Base-by-base conservation (phyloP, 805 yeast species). In the Clavispora asparagi region DNA sequence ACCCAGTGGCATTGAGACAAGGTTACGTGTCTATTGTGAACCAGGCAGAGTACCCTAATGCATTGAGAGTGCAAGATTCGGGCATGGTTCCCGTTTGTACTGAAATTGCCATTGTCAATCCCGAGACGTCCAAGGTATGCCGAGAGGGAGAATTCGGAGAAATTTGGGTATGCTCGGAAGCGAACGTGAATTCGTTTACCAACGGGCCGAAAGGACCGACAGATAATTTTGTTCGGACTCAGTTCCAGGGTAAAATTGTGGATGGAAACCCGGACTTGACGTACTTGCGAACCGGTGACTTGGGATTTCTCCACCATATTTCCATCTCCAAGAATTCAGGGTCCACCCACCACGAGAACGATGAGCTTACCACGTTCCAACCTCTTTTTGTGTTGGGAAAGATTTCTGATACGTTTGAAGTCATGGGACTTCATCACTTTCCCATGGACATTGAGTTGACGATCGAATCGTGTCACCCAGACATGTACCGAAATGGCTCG, bases 81-180 rank as follows among this genome's bases (percentile, higher is more conserved):
- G 99, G 99, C 11, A 86, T 92, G 75, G 97, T 91, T 0, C 95
- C 97, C 0, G 91, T 90, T 8, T 87, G 95, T 60, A 88, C 98
- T 0, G 96, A 91, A 59, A 80, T 94, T 30, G 94, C 95, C 1
- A 86, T 94, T 49, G 97, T 94, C 3, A 94, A 94, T 54, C 99
- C 99, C 1, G 97, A 94, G 60, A 92, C 97, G 0, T 65, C 77
- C 39, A 70, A 73, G 44, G 70, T 90, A 11, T 92, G 99, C 60
- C 80, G 78, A 47, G 83, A 83, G 43, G 97, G 98, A 7, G 99
- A 94, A 63, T 82, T 81, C 63, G 99, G 99, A 30, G 99, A 94
- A 66, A 89, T 94, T 35, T 94, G 98, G 98, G 95, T 92, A 2
- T 80, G 87, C 52, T 86, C 96, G 1, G 96, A 89, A 52, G 95